phyloP scores from a whole-genome alignment of 352 stramenopile species.

The Pythium grandisporangium region DNA sequence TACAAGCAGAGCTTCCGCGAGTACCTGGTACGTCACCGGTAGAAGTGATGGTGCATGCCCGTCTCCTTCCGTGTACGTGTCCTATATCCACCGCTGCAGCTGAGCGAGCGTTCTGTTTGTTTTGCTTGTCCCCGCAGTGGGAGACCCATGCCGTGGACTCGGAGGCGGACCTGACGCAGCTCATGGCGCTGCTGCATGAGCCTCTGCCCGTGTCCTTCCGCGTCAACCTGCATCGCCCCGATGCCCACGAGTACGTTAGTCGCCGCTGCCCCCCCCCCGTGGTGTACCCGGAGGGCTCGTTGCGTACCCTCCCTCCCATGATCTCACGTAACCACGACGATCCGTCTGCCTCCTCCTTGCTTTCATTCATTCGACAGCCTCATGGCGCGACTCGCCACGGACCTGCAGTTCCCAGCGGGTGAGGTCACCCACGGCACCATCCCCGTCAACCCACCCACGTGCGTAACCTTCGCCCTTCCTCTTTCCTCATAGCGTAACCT shows the following conservation, averaged over 20 bases:
- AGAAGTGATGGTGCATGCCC: not conserved
- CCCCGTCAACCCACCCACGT: constrained; percentile 60
- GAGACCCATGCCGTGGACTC: constrained; percentile 47
- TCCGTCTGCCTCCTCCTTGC: no score
- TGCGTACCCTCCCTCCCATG: no score
- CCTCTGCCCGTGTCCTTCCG: constrained; percentile 77
- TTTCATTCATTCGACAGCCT: constrained; percentile 16
- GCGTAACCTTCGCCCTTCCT: no score
- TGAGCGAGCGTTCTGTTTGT: not conserved
- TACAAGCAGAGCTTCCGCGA: constrained; percentile 84
- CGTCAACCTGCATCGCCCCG: constrained; percentile 62
- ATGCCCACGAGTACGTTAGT: constrained; percentile 23
- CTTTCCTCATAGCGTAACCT: no score
- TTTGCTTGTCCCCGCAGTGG: constrained; percentile 17
- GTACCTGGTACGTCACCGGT: constrained; percentile 29
- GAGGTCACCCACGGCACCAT: constrained; percentile 40
- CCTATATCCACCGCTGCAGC: no score
- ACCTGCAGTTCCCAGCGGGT: constrained; percentile 47
- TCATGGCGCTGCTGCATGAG: constrained; percentile 69
- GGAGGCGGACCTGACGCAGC: constrained; percentile 37
- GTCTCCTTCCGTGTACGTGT: no score
- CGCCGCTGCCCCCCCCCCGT: not conserved
- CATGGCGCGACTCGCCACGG: constrained; percentile 31
- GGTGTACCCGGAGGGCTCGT: no score
- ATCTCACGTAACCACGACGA: no score